Evolutionary conservation across 73 alveolate genomes (phyloP).

Genomic region (Paramecium tetraurelia): DNA sequence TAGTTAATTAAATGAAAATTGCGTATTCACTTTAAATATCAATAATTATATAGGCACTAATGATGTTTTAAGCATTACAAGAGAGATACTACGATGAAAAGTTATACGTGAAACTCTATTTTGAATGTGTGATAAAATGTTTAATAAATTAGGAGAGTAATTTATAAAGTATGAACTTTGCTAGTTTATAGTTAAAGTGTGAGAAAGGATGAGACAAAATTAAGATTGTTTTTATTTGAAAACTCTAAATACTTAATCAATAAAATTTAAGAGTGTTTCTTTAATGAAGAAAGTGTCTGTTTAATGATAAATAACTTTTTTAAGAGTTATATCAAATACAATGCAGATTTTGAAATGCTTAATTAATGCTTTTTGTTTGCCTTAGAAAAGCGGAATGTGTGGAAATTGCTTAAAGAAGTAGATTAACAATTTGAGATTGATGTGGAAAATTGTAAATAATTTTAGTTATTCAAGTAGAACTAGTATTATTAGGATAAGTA

Average conservation of each 20-base stretch:
- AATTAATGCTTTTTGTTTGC: slow-evolving; percentile 10
- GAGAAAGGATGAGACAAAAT: neutral
- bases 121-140: neutral
- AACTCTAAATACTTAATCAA: slow-evolving; percentile 15
- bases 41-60: neutral
- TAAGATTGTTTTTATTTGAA: neutral
- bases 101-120: neutral
- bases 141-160: slow-evolving; percentile 33
- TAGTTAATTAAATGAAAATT: neutral
- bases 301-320: neutral
- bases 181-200: neutral
- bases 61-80: neutral
- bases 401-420: neutral
- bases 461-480: neutral
- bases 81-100: neutral
- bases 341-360: neutral
- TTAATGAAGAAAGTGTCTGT: neutral
- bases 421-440: neutral
- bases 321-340: neutral
- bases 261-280: neutral
- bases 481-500: neutral
- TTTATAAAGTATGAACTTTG: neutral
- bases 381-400: neutral
- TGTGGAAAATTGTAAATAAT: neutral
- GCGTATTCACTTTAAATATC: neutral